Percentiles rank a stretch among this genome's conserved stretches.
Conservation (phyloP, 1,139 yeast genomes). For the Lodderomyces orthopsilosis region DNA sequence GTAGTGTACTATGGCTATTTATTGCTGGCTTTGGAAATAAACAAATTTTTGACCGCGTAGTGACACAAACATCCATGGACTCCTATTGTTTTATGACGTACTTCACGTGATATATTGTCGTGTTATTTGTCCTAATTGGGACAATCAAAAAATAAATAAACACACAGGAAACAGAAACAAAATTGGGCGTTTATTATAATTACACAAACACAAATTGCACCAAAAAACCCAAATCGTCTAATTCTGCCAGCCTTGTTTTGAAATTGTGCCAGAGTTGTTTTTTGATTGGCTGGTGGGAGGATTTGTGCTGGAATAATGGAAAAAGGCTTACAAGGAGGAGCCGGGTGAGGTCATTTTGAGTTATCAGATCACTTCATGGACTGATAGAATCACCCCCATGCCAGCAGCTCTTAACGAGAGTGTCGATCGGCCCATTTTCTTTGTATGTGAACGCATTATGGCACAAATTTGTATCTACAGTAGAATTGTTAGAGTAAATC, state of each 20-base stretch:
- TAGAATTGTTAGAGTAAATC: too few species aligned
- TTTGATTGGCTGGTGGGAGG: too few species aligned
- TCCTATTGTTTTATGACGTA: background rate
- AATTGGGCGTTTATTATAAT: background rate
- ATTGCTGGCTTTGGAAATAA: background rate
- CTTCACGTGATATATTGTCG: background rate
- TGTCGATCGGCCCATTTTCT: too few species aligned
- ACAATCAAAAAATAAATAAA: background rate
- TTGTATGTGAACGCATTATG: too few species aligned
- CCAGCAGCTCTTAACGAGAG: too few species aligned
- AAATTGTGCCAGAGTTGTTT: too few species aligned
- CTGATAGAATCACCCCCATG: too few species aligned
- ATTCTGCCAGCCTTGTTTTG: background rate
- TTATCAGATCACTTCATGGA: too few species aligned
- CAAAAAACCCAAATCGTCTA: background rate
- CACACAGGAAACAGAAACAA: background rate
- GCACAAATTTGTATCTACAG: too few species aligned
- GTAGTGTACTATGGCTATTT: background rate
- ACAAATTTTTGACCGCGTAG: background rate
- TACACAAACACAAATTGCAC: background rate
- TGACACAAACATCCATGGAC: too few species aligned
- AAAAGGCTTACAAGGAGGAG: too few species aligned
- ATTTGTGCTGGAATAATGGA: background rate
- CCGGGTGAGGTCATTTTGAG: too few species aligned
- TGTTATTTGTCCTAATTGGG: slow-evolving; percentile 1